A percentile compares a stretch with the other conserved stretches of the same genome.
phyloP scores from a whole-genome alignment of 1,139 yeast genomes.

The Pichia sp. region DNA sequence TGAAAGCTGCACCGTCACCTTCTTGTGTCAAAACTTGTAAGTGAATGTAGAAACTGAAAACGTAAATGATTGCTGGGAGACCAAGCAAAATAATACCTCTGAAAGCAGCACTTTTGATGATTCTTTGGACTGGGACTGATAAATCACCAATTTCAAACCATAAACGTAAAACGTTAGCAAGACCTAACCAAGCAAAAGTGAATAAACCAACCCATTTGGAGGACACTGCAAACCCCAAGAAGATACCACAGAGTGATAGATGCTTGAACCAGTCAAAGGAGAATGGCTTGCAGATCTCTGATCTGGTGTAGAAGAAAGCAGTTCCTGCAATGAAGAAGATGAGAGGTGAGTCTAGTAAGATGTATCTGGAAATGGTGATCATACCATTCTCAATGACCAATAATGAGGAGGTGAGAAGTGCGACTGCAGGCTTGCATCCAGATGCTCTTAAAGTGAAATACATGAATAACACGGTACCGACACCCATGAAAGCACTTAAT shows the following conservation, averaged over 20 bases:
- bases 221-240: conserved; percentile 79
- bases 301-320: conserved; percentile 70
- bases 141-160: conserved; percentile 92
- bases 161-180: conserved; percentile 63
- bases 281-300: conserved; percentile 75
- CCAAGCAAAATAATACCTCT: conserved; percentile 60
- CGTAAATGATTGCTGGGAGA: conserved; percentile 62
- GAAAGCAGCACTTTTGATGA: conserved; percentile 45
- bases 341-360: conserved; percentile 85
- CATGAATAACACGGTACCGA: conserved; percentile 66
- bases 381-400: conserved; percentile 80
- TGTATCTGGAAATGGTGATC: conserved; percentile 84
- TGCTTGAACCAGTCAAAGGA: conserved; percentile 62
- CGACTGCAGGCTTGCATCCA: conserved; percentile 76
- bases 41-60: conserved; percentile 72
- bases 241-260: conserved; percentile 67
- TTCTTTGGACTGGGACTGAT: conserved; percentile 43
- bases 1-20: conserved; percentile 85
- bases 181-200: conserved; percentile 90
- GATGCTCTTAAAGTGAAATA: conserved; percentile 80
- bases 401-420: conserved; percentile 58
- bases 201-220: conserved; percentile 98
- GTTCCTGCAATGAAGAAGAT: conserved; percentile 87
- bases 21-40: conserved; percentile 62
- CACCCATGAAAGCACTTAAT: conserved; percentile 78